Evolutionary conservation across 192 early-diverging fungal genomes (phyloP).

Genomic region (Kappamyces sp.): DNA sequence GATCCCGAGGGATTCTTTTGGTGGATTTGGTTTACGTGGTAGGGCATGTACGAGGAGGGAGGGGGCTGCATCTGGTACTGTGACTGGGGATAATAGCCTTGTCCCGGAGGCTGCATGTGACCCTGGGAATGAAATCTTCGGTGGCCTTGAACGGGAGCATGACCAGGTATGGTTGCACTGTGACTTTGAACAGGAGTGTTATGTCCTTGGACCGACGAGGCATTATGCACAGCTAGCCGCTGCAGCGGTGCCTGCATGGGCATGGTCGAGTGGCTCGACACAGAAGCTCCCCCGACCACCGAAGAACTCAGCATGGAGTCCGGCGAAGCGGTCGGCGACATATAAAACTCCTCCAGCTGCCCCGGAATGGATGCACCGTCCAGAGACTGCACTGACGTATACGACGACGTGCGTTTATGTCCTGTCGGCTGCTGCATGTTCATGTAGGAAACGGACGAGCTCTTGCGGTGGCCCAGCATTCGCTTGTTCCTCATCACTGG

Average conservation of each 20-base stretch:
- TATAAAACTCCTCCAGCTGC: no score
- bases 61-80: conserved; percentile 1
- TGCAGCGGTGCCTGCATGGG: no score
- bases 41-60: background rate
- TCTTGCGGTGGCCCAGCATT: background rate
- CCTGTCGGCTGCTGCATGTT: background rate
- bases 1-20: conserved; percentile 10
- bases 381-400: no score
- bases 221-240: no score
- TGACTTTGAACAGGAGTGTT: no score
- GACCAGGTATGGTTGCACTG: background rate
- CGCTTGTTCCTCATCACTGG: background rate
- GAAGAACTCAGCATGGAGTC: no score
- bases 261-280: no score
- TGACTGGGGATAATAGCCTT: background rate
- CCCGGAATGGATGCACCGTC: no score
- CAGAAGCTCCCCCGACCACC: no score
- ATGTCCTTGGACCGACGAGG: no score
- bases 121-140: conserved; percentile 2
- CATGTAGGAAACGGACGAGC: background rate
- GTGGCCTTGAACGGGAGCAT: background rate
- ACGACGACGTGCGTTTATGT: no score
- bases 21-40: background rate
- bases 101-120: background rate
- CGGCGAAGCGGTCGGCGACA: no score